Evolutionary conservation across 1,284 basidiomycete species (phyloP).

Genomic region (Marasmius fiardii): DNA sequence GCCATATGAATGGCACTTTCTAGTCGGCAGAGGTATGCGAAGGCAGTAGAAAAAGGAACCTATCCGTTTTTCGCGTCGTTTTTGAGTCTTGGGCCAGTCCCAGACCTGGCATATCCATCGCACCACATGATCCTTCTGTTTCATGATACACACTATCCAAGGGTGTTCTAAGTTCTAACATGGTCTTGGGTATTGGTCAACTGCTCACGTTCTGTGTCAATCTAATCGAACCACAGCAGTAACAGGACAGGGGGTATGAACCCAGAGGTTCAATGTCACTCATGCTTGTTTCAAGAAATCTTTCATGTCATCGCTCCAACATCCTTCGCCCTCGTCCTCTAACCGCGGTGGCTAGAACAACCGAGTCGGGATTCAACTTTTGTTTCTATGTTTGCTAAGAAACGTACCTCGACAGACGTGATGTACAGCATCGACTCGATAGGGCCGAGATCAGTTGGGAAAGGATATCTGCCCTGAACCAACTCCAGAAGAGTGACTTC

Average conservation of each 20-base stretch:
- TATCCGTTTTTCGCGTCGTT: conserved; percentile 42
- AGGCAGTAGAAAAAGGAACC: too few relatives aligned
- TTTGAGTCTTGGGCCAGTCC: conserved; percentile 66
- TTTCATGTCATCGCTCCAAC: conserved; percentile 87
- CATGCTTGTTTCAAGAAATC: conserved; percentile 90
- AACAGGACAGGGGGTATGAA: conserved; percentile 11
- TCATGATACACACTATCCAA: conserved; percentile 80
- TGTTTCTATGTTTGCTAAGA: background rate
- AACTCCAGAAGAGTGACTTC: conserved; percentile 93
- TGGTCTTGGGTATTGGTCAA: conserved; percentile 83
- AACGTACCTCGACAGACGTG: conserved; percentile 69
- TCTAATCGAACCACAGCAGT: conserved; percentile 32
- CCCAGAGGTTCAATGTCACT: conserved; percentile 26
- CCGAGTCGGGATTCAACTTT: conserved; percentile 11
- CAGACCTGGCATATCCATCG: conserved; percentile 90
- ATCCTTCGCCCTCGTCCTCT: conserved; percentile 66
- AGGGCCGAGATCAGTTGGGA: conserved; percentile 87
- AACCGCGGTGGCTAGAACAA: conserved; percentile 72
- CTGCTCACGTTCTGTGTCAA: conserved; percentile 54
- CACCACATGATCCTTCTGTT: conserved; percentile 84
- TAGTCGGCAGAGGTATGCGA: too few relatives aligned
- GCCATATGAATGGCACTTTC: too few relatives aligned
- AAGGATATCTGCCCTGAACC: conserved; percentile 95
- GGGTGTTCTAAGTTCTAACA: conserved; percentile 87
- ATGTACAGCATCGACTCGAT: conserved; percentile 96